These are phyloP conservation scores for Albifimbria verrucaria DNA, from an alignment of 2,329 filamentous ascomycete genomes.

Conservation along the genomic window DNA sequence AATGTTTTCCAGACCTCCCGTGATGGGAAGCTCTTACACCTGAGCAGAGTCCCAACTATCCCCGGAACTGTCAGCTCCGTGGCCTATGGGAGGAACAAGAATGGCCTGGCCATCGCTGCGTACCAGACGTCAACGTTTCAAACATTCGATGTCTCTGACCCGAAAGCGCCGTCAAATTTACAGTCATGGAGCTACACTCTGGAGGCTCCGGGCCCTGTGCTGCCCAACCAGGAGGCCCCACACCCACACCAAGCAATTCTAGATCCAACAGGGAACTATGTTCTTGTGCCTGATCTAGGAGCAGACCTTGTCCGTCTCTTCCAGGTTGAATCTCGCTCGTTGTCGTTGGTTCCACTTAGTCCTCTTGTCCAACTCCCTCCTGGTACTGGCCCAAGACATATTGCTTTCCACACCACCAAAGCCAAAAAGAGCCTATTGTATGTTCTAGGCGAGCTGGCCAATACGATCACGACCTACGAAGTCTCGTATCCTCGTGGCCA, in stretches of 20 bases:
- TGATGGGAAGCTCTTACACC: slow-evolving; percentile 35
- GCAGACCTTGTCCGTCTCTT: slow-evolving; percentile 60
- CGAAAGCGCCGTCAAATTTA: slow-evolving; percentile 27
- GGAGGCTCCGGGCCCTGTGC: slow-evolving; percentile 31
- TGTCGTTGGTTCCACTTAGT: slow-evolving; percentile 34
- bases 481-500: slow-evolving; percentile 42
- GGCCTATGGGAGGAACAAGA: slow-evolving; percentile 38
- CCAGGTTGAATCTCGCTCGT: slow-evolving; percentile 40
- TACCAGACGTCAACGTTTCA: slow-evolving; percentile 34
- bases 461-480: slow-evolving; percentile 53
- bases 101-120: slow-evolving; percentile 40
- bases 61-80: slow-evolving; percentile 42
- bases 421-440: slow-evolving; percentile 51
- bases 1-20: slow-evolving; percentile 32
- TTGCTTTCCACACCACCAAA: slow-evolving; percentile 47
- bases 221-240: slow-evolving; percentile 51
- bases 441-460: slow-evolving; percentile 58
- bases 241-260: slow-evolving; percentile 64
- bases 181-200: slow-evolving; percentile 38
- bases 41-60: slow-evolving; percentile 31
- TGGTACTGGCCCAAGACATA: slow-evolving; percentile 64
- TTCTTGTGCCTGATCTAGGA: slow-evolving; percentile 65
- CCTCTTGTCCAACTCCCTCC: slow-evolving; percentile 37
- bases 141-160: not conserved
- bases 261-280: slow-evolving; percentile 61